Percentiles rank a stretch among this genome's conserved stretches.
phyloP scores from a whole-genome alignment of 192 early-diverging fungal species.

The Podila minutissima region DNA sequence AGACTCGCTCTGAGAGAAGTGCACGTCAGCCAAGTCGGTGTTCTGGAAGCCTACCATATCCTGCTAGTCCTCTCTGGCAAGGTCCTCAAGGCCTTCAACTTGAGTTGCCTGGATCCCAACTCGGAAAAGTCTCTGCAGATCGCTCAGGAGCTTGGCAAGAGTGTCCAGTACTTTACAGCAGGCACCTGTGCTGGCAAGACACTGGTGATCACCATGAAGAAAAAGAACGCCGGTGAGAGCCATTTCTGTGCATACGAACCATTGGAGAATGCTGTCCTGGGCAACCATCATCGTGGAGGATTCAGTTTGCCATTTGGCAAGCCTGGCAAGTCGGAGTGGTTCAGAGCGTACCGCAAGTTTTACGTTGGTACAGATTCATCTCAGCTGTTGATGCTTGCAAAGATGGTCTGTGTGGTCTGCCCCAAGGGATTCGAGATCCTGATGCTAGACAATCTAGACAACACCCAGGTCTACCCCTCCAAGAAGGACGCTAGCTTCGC shows the following conservation, averaged over 20 bases:
- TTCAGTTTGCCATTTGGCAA: constrained; percentile 47
- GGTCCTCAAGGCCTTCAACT: constrained; percentile 44
- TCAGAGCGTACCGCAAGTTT: constrained; percentile 74
- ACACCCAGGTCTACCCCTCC: constrained; percentile 86
- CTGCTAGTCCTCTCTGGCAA: constrained; percentile 77
- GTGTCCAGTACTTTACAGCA: constrained; percentile 57
- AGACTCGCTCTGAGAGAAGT: constrained; percentile 50
- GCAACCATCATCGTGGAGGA: constrained; percentile 29
- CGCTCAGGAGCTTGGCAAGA: constrained; percentile 45
- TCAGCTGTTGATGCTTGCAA: constrained; percentile 85
- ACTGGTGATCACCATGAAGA: constrained; percentile 51
- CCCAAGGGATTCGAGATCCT: constrained; percentile 95
- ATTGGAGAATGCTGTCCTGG: constrained; percentile 42
- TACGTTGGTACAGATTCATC: constrained; percentile 92
- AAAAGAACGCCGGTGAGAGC: constrained; percentile 44
- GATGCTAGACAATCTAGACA: constrained; percentile 78
- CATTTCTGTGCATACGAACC: constrained; percentile 47
- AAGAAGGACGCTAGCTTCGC: constrained; percentile 78
- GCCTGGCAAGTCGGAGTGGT: constrained; percentile 45
- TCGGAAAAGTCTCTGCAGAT: constrained; percentile 46
- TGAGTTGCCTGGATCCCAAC: constrained; percentile 45
- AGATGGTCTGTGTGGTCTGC: constrained; percentile 85
- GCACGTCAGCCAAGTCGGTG: constrained; percentile 87
- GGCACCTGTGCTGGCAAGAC: constrained; percentile 53
- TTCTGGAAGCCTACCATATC: constrained; percentile 80